Percentiles rank a stretch among this genome's conserved stretches.
Evolutionary conservation across 768 basidiomycete genomes (phyloP).

Genomic region (Cystobasidium ongulense): DNA sequence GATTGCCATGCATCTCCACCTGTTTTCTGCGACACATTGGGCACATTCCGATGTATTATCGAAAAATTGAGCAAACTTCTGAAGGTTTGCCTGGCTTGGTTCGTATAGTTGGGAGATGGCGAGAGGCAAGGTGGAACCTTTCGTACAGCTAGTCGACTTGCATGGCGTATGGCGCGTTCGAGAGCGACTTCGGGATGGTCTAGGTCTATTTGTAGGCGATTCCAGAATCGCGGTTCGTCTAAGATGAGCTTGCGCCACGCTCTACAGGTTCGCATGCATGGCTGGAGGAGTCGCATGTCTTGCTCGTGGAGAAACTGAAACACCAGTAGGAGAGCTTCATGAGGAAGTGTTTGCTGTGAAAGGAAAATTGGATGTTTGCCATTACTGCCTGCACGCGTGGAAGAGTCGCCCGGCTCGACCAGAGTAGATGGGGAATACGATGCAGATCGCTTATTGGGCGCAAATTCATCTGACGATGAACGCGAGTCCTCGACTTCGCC

Average conservation of each 20-base stretch:
- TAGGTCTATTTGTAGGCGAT: background rate
- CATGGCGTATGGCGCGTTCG: background rate
- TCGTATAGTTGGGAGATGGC: background rate
- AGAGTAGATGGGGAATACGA: too few relatives aligned
- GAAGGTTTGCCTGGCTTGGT: background rate
- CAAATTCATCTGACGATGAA: too few relatives aligned
- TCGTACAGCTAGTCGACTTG: background rate
- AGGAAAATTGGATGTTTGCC: background rate
- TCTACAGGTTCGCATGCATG: background rate
- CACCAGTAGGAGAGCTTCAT: background rate
- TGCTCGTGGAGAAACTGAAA: background rate
- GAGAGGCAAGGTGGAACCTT: background rate
- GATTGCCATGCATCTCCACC: background rate
- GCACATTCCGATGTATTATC: background rate
- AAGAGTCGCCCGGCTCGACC: too few relatives aligned
- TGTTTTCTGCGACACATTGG: background rate
- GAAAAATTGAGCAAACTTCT: background rate
- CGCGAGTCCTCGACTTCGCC: too few relatives aligned
- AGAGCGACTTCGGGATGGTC: background rate
- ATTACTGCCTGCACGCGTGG: background rate
- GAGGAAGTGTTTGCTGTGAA: background rate
- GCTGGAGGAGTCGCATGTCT: background rate
- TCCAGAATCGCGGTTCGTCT: background rate
- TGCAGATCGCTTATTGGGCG: too few relatives aligned
- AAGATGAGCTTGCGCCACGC: background rate